These are phyloP conservation scores for Hanseniaspora uvarum DNA, from an alignment of 1,139 yeast species.

Conservation along the genomic window DNA sequence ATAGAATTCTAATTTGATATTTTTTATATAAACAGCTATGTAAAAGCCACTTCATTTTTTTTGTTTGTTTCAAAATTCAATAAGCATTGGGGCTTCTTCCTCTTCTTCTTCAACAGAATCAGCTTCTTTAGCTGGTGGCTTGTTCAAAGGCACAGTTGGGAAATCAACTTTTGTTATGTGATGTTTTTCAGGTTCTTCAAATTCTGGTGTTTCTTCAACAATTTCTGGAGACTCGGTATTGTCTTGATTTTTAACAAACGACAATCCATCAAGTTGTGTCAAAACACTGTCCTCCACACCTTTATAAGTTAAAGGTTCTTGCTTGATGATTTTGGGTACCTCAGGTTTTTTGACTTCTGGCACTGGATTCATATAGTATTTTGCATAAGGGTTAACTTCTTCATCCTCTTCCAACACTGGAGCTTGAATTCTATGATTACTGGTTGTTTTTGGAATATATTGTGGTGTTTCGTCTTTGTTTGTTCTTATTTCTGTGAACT, in stretches of 20 bases:
- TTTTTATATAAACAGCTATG: neutral
- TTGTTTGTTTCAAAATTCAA: constrained; percentile 32
- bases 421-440: neutral
- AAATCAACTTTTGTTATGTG: constrained; percentile 33
- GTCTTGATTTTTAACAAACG: constrained; percentile 3
- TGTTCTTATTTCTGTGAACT: neutral
- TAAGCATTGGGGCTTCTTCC: constrained; percentile 29
- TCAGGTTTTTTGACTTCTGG: constrained; percentile 6
- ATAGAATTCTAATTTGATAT: constrained; percentile 32
- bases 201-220: constrained; percentile 17
- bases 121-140: constrained; percentile 23
- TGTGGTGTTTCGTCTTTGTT: neutral
- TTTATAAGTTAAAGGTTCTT: neutral
- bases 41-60: too few species aligned
- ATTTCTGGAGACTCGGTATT: constrained; percentile 23
- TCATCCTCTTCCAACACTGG: constrained; percentile 16
- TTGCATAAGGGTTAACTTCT: constrained; percentile 12
- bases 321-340: neutral
- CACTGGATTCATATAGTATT: constrained; percentile 13
- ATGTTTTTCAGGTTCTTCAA: constrained; percentile 13
- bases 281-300: constrained; percentile 3
- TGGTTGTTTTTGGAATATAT: neutral
- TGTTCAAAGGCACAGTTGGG: constrained; percentile 34
- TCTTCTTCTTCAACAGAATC: constrained; percentile 20
- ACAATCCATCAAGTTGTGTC: constrained; percentile 8